phyloP scores from a whole-genome alignment of 2,329 filamentous ascomycete species.

The Byssoonygena ceratinophila region DNA sequence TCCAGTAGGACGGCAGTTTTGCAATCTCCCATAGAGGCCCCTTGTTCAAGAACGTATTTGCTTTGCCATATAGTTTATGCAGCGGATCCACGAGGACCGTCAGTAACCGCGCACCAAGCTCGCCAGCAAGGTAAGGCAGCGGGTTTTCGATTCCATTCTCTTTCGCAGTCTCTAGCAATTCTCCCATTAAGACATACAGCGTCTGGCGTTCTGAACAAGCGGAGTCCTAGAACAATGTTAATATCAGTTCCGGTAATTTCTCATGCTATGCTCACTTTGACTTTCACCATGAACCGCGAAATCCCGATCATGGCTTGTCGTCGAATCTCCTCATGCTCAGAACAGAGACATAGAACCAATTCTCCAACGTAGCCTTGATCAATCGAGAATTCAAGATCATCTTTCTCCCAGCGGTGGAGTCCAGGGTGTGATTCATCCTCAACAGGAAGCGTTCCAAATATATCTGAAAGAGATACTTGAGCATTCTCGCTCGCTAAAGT shows the following conservation, averaged over 20 bases:
- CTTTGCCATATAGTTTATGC: conserved; percentile 72
- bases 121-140: conserved; percentile 62
- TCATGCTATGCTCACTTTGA: conserved; percentile 32
- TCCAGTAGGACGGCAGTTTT: conserved; percentile 48
- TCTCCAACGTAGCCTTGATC: conserved; percentile 63
- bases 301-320: conserved; percentile 52
- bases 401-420: conserved; percentile 57
- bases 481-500: conserved; percentile 13
- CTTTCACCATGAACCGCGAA: conserved; percentile 38
- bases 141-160: conserved; percentile 45
- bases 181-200: conserved; percentile 67
- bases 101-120: conserved; percentile 62
- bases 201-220: conserved; percentile 66
- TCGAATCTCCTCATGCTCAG: conserved; percentile 62
- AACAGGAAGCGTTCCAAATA: conserved; percentile 43
- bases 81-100: conserved; percentile 63
- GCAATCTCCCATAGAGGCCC: conserved; percentile 60
- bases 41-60: conserved; percentile 73
- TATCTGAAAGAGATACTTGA: conserved; percentile 41
- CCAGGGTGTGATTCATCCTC: conserved; percentile 36
- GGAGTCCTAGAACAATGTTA: conserved; percentile 44
- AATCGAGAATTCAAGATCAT: conserved; percentile 65
- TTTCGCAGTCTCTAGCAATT: conserved; percentile 64
- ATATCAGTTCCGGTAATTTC: neutral
- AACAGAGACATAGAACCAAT: conserved; percentile 65